Evolutionary conservation across 2,329 filamentous ascomycete genomes (phyloP), one percentile per base, ranked within the genome.

Genomic region (Leptographium flavum): DNA sequence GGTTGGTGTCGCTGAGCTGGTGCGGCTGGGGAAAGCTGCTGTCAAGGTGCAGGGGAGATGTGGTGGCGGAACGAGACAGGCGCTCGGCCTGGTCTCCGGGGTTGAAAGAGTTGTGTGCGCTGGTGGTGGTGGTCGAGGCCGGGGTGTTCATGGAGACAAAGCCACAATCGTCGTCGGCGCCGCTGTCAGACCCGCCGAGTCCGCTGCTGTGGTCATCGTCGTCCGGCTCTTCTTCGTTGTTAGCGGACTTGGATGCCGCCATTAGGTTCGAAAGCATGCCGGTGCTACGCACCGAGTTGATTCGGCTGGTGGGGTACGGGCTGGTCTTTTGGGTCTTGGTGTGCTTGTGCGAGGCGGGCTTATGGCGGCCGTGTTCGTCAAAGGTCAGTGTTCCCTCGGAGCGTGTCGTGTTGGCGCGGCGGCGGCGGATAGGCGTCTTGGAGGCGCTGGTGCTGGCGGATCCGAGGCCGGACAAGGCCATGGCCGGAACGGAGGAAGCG

Each of bases 351-450:
- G 70, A 64, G n/a, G 38, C 15, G 15, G 76, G 72, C 55, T 76
- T 80, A 63, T 78, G 76, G 54, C 80, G 74, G 42, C 76, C 76
- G 54, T 79, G 72, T 52, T 77, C 70, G 55, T 81, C 77, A 52
- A 79, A 75, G 40, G 69, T 69, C 45, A 81, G 60, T 48, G 70
- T 60, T 44, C 67, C 70, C 49, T 81, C 78, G 5, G 76, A 78
- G 53, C 76, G 76, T 45, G 73, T 69, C 37, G 76, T 79, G 56
- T 76, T 74, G 48, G 79, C 74, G 51, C 59, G 52, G 43, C 43
- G 47, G 17, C 53, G 52, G 45, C 56, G 56, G 4, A 54, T 55
- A 53, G 63, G 55, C 17, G 60, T 52, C 54, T 71, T 73, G 46
- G 66, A 55, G 42, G 57, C 22, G 35, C 35, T 37, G 35, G 21